Evolutionary conservation across 2,329 filamentous ascomycete genomes (phyloP), one percentile per base, ranked within the genome.

Genomic region (Diaporthe caulivora): DNA sequence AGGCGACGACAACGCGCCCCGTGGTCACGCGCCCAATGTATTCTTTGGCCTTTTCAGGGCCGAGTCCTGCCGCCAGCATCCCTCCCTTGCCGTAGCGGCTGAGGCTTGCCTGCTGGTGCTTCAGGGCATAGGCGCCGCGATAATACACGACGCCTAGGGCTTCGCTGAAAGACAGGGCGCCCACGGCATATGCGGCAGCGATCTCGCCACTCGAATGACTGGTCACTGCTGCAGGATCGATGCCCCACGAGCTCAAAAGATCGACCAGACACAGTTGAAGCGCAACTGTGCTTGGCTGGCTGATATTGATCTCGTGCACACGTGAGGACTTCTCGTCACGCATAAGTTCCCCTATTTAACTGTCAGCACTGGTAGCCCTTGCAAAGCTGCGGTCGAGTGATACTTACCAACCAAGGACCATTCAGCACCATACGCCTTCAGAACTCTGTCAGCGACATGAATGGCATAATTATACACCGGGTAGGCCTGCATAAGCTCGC

Each of bases 251-350:
- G 1, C 78, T 73, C 4, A 85, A 77, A 0, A 84, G 76, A 9
- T 86, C 78, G 2, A 82, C 83, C 2, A 87, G 75, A 2, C 78
- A 85, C 4, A 89, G 79, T 75, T 88, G 87, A 1, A 89, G 26
- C 0, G 86, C 86, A 0, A 86, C 88, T 54, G 83, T 87, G 0
- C 86, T 72, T 1, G 87, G 83, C 67, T 49, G 40, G 47, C 62
- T 11, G 80, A 82, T 18, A 81, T 83, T 67, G 78, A 83, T 57
- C 2, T 80, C 49, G 8, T 24, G 81, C 44, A 83, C 81, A 29
- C 75, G 76, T 37, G 79, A 68, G 11, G 70, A 51, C 6, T 65
- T 51, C 4, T 74, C 72, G 34, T 78, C 74, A 3, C 78, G 60
- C 2, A 40, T 51, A 17, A 75, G 73, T 17, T 76, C 75, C 26